These are phyloP conservation scores for Dipodascopsis uninucleata DNA, from an alignment of 805 yeast genomes.

Conservation along the genomic window DNA sequence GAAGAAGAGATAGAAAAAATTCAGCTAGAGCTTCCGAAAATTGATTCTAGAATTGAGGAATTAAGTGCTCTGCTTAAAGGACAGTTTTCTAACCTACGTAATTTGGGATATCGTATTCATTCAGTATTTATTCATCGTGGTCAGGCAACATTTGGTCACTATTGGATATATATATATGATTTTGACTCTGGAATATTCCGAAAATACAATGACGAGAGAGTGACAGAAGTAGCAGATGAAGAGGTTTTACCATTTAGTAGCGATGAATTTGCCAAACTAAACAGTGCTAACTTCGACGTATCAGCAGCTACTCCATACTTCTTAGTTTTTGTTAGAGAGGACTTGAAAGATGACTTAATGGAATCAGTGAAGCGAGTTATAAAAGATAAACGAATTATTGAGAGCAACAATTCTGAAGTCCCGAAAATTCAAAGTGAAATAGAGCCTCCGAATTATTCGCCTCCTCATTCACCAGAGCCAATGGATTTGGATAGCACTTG, in stretches of 20 bases:
- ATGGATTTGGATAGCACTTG: too few relatives aligned
- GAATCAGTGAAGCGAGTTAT: slow-evolving; percentile 20
- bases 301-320: slow-evolving; percentile 88
- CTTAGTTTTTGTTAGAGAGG: slow-evolving; percentile 74
- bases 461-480: too few relatives aligned
- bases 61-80: slow-evolving; percentile 50
- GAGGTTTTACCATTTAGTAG: slow-evolving; percentile 52
- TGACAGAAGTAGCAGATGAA: slow-evolving; percentile 64
- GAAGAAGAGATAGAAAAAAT: slow-evolving; percentile 22
- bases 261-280: slow-evolving; percentile 40
- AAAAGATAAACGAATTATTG: too few relatives aligned
- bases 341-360: slow-evolving; percentile 28
- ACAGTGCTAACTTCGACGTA: slow-evolving; percentile 40
- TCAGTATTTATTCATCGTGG: slow-evolving; percentile 95
- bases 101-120: slow-evolving; percentile 75
- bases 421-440: too few relatives aligned
- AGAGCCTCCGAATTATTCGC: too few relatives aligned
- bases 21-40: slow-evolving; percentile 30
- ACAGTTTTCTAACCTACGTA: slow-evolving; percentile 60
- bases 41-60: slow-evolving; percentile 43
- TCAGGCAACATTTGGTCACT: slow-evolving; percentile 93
- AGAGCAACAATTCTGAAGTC: too few relatives aligned
- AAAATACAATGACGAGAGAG: slow-evolving; percentile 92
- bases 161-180: slow-evolving; percentile 92
- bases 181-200: slow-evolving; percentile 63